These are phyloP conservation scores for Nicotiana knightiana DNA, from an alignment of 257 asterid species.

Conservation along the genomic window DNA sequence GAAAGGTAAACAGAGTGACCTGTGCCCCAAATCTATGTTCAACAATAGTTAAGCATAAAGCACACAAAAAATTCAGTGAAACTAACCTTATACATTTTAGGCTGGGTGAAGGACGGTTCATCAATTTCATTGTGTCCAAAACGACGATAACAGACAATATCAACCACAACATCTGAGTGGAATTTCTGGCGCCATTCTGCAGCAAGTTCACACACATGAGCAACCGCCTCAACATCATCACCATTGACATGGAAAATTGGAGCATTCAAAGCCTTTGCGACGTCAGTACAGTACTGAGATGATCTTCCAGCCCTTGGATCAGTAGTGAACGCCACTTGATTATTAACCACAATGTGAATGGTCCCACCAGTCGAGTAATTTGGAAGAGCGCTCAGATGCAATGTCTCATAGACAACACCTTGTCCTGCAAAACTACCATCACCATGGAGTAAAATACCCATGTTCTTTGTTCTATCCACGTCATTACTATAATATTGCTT, in stretches of 20 bases:
- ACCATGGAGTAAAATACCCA: conserved; percentile 29
- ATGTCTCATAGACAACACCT: conserved; percentile 28
- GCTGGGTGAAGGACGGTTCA: conserved; percentile 80
- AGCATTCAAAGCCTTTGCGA: conserved; percentile 60
- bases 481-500: conserved; percentile 21
- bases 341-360: conserved; percentile 70
- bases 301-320: conserved; percentile 63
- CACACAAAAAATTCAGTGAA: conserved; percentile 7
- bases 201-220: conserved; percentile 71
- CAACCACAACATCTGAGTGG: conserved; percentile 74
- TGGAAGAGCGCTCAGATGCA: conserved; percentile 25
- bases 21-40: background rate
- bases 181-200: conserved; percentile 76
- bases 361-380: conserved; percentile 41
- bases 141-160: conserved; percentile 71
- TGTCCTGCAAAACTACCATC: conserved; percentile 35
- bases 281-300: conserved; percentile 74
- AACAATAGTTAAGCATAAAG: background rate
- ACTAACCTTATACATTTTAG: conserved; percentile 69
- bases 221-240: conserved; percentile 75
- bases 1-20: background rate
- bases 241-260: conserved; percentile 84
- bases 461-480: conserved; percentile 13
- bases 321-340: conserved; percentile 74
- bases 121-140: conserved; percentile 78